Percentiles rank a stretch among this genome's conserved stretches.
These are phyloP conservation scores for Biscogniauxia marginata DNA, from an alignment of 2,329 filamentous ascomycete genomes.

Conservation along the genomic window DNA sequence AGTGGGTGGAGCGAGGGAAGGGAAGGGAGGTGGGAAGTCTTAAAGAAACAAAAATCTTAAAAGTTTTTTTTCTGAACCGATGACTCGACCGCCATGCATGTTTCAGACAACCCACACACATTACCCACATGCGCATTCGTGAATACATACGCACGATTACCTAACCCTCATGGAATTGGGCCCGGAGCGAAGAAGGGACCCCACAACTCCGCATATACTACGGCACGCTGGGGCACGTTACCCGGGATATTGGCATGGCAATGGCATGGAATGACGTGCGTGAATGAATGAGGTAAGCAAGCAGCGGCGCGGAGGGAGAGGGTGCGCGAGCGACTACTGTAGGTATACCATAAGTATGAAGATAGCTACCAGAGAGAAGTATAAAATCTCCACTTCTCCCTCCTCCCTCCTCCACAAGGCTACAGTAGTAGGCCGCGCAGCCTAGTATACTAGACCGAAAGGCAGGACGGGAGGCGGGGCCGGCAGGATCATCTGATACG, in stretches of 20 bases:
- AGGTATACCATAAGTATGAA: no score
- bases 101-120: conserved; percentile 5
- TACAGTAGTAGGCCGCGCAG: not conserved
- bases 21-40: conserved; percentile 10
- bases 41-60: no score
- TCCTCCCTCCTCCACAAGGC: not conserved
- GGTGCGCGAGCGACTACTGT: not conserved
- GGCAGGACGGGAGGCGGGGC: not conserved
- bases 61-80: conserved; percentile 11
- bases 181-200: not conserved
- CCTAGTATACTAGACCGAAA: not conserved
- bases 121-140: not conserved
- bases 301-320: not conserved
- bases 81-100: conserved; percentile 20
- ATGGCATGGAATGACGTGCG: not conserved
- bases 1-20: not conserved
- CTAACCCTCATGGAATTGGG: not conserved
- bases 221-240: not conserved
- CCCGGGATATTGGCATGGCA: not conserved
- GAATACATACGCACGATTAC: not conserved
- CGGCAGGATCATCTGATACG: not conserved
- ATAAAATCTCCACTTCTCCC: not conserved
- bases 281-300: not conserved
- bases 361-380: not conserved
- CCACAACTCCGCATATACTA: not conserved